phyloP scores from a whole-genome alignment of 345 rosid species.

The Viola odorata region DNA sequence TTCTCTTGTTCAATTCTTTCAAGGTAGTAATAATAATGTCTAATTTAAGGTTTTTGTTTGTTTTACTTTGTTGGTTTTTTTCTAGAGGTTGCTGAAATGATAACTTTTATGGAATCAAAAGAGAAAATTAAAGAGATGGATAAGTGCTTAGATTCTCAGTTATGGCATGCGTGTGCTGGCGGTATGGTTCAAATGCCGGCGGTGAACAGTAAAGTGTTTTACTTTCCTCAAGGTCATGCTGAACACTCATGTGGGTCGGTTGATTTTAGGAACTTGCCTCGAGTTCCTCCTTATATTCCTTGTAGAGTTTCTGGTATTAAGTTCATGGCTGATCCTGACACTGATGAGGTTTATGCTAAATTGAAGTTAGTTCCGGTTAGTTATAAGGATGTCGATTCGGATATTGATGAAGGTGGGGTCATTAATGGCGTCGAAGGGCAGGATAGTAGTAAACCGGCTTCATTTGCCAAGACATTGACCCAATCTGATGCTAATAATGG shows the following conservation, averaged over 20 bases:
- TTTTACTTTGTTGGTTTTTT: background rate
- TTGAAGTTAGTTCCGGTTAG: conserved; percentile 13
- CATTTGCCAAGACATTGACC: conserved; percentile 91
- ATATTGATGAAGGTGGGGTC: conserved; percentile 21
- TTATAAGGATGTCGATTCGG: conserved; percentile 13
- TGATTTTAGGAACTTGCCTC: conserved; percentile 19
- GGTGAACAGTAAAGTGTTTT: conserved; percentile 19
- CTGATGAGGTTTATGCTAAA: conserved; percentile 27
- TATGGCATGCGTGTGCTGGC: conserved; percentile 34
- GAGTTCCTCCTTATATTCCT: conserved; percentile 15
- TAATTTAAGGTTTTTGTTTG: background rate
- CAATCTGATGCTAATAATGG: conserved; percentile 99
- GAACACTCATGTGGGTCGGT: conserved; percentile 20
- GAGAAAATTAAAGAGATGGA: conserved; percentile 39
- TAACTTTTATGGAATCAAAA: conserved; percentile 59
- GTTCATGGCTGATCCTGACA: conserved; percentile 31
- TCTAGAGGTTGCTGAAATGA: conserved; percentile 35
- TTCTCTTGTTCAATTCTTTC: background rate
- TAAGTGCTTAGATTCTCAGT: conserved; percentile 24
- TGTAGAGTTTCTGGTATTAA: conserved; percentile 16
- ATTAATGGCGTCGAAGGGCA: conserved; percentile 10
- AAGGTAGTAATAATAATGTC: background rate
- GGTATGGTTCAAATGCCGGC: conserved; percentile 29
- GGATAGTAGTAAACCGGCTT: conserved; percentile 47
- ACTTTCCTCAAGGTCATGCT: conserved; percentile 28